Conservation (phyloP, 2,329 filamentous ascomycete species). For the Aaosphaeria pasadenensis region DNA sequence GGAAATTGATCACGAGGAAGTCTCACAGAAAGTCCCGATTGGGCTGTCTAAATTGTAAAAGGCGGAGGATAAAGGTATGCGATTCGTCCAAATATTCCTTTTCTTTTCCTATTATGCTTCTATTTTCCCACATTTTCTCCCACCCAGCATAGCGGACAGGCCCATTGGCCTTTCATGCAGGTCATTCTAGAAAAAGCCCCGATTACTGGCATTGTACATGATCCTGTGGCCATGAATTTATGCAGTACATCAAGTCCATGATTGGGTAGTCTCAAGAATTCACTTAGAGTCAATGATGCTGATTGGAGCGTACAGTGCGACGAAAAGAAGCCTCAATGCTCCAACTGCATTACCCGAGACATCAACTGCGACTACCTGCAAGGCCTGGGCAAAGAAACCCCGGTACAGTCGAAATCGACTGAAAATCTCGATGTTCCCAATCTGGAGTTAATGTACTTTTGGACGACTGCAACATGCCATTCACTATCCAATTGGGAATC, state of each 20-base stretch:
- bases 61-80: slow-evolving; percentile 24
- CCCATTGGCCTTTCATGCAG: background rate
- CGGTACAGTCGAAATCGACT: too few relatives aligned
- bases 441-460: slow-evolving; percentile 25
- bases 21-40: slow-evolving; percentile 26
- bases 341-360: slow-evolving; percentile 19
- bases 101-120: background rate
- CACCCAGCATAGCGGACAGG: background rate
- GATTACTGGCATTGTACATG: too few relatives aligned
- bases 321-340: slow-evolving; percentile 23
- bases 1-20: slow-evolving; percentile 11
- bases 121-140: too few relatives aligned
- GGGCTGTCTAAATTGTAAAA: slow-evolving; percentile 27
- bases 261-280: too few relatives aligned
- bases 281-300: background rate
- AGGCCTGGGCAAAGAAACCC: too few relatives aligned
- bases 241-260: too few relatives aligned
- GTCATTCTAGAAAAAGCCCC: too few relatives aligned
- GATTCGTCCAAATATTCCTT: background rate
- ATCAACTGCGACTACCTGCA: slow-evolving; percentile 17
- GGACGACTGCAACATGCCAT: slow-evolving; percentile 21
- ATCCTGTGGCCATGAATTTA: too few relatives aligned
- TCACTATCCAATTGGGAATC: slow-evolving; percentile 15
- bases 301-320: slow-evolving; percentile 16
- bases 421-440: slow-evolving; percentile 8